These are phyloP conservation scores for Drechmeria coniospora DNA, from an alignment of 2,329 filamentous ascomycete species.

Conservation along the genomic window DNA sequence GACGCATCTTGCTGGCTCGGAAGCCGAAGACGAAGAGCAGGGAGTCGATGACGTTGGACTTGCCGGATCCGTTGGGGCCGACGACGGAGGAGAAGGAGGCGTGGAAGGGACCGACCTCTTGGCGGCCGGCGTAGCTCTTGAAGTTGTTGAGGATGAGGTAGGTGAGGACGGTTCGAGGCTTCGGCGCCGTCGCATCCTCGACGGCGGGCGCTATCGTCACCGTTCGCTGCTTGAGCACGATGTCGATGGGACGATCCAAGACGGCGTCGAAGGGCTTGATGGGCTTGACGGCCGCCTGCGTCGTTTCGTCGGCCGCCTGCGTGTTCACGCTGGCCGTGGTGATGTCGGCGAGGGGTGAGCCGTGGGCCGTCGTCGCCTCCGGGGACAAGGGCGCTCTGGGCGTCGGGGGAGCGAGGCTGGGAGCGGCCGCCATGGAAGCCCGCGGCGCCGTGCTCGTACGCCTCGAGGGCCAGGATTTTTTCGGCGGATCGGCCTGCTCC, in stretches of 20 bases:
- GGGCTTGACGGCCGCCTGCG: constrained; percentile 41
- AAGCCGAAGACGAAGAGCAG: constrained; percentile 98
- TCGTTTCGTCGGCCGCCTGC: constrained; percentile 11
- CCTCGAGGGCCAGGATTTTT: constrained; percentile 44
- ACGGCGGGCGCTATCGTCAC: constrained; percentile 50
- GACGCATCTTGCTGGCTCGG: constrained; percentile 96
- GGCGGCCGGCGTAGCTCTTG: constrained; percentile 93
- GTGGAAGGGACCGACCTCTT: constrained; percentile 94
- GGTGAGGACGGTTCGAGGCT: constrained; percentile 80
- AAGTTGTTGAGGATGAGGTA: constrained; percentile 90
- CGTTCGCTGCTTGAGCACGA: constrained; percentile 73
- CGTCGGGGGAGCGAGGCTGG: constrained; percentile 23
- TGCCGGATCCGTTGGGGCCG: constrained; percentile 92
- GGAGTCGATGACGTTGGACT: constrained; percentile 98
- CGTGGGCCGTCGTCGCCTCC: constrained; percentile 32
- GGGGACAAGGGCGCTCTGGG: constrained; percentile 42
- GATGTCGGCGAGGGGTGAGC: constrained; percentile 56
- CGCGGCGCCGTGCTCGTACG: constrained; percentile 43
- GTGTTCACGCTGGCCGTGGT: constrained; percentile 49
- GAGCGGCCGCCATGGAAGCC: constrained; percentile 22
- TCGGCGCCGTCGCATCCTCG: constrained; percentile 60
- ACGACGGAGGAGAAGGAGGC: constrained; percentile 95
- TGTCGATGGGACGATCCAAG: constrained; percentile 84
- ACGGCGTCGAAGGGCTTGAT: constrained; percentile 63
- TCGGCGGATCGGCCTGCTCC: constrained; percentile 17